A percentile compares a stretch with the other conserved stretches of the same genome.
These are phyloP conservation scores for Pseudotsuga menziesii DNA, from an alignment of 75 land plant species.

Conservation along the genomic window DNA sequence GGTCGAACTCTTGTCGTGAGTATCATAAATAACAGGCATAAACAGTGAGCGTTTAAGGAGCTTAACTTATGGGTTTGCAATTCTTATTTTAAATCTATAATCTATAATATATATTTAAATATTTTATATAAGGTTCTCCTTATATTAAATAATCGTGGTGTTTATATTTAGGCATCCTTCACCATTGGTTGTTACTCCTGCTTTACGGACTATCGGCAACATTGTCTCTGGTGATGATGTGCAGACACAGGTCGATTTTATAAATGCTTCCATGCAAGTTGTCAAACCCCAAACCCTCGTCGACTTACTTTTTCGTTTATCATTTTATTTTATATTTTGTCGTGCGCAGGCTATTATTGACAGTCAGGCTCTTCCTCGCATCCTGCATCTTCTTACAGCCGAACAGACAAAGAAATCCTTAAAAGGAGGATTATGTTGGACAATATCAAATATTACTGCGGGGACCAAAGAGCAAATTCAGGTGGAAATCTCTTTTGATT, in stretches of 20 bases:
- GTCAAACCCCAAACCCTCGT: too few species aligned
- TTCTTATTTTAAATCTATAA: too few species aligned
- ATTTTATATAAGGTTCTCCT: too few species aligned
- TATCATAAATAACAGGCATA: not conserved
- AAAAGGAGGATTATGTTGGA: slow-evolving; percentile 24
- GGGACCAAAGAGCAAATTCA: slow-evolving; percentile 28
- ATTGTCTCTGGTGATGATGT: slow-evolving; percentile 78
- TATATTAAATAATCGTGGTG: too few species aligned
- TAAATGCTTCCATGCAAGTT: too few species aligned
- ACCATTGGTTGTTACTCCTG: slow-evolving; percentile 54
- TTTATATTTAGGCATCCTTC: slow-evolving; percentile 50
- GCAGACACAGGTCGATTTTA: slow-evolving; percentile 57
- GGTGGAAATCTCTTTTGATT: not conserved
- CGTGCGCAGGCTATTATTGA: slow-evolving; percentile 1
- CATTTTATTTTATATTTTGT: too few species aligned
- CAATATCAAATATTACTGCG: slow-evolving; percentile 25
- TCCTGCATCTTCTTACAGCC: slow-evolving; percentile 8
- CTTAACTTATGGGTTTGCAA: too few species aligned
- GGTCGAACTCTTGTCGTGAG: slow-evolving; percentile 16
- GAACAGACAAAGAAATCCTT: slow-evolving; percentile 13
- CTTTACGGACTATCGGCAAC: slow-evolving; percentile 49
- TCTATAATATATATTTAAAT: too few species aligned
- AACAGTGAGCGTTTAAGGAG: too few species aligned
- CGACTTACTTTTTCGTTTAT: too few species aligned
- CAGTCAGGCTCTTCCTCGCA: slow-evolving; percentile 12